A percentile compares a stretch with the other conserved stretches of the same genome.
Evolutionary conservation across 1,284 basidiomycete species (phyloP).

Genomic region (Puccinia hordei): DNA sequence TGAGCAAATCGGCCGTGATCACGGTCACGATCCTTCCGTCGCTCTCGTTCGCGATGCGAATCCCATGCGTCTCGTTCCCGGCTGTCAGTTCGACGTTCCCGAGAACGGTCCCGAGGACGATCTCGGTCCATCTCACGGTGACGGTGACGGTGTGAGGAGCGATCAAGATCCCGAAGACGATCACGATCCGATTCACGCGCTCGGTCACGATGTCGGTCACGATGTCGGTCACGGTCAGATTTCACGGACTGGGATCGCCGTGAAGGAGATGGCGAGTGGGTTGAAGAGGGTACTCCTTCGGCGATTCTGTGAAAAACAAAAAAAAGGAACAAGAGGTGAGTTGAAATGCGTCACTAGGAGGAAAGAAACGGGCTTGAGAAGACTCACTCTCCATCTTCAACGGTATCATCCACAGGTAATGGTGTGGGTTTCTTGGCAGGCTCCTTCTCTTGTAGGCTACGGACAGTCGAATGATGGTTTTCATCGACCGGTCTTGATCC

Average conservation of each 20-base stretch:
- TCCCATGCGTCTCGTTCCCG: slow-evolving; percentile 26
- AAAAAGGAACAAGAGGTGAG: background rate
- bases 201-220: slow-evolving; percentile 8
- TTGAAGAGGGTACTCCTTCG: slow-evolving; percentile 25
- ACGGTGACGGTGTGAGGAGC: slow-evolving; percentile 23
- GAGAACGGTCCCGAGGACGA: background rate
- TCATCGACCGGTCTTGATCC: background rate
- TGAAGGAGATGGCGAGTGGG: slow-evolving; percentile 27
- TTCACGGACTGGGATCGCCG: slow-evolving; percentile 19
- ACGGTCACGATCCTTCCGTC: slow-evolving; percentile 17
- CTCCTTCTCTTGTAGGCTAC: background rate
- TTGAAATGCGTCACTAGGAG: background rate
- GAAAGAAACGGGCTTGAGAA: background rate
- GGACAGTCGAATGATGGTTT: background rate
- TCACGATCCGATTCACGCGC: slow-evolving; percentile 31
- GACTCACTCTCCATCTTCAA: slow-evolving; percentile 50
- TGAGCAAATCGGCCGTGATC: slow-evolving; percentile 18
- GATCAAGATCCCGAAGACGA: background rate
- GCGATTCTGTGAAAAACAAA: slow-evolving; percentile 31
- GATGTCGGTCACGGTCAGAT: slow-evolving; percentile 19
- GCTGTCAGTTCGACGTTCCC: slow-evolving; percentile 3
- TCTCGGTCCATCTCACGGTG: background rate
- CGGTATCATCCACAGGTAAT: slow-evolving; percentile 31
- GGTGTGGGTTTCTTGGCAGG: background rate
- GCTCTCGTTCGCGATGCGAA: slow-evolving; percentile 29